Evolutionary conservation across 345 rosid genomes (phyloP).

Genomic region (Camelina neglecta): DNA sequence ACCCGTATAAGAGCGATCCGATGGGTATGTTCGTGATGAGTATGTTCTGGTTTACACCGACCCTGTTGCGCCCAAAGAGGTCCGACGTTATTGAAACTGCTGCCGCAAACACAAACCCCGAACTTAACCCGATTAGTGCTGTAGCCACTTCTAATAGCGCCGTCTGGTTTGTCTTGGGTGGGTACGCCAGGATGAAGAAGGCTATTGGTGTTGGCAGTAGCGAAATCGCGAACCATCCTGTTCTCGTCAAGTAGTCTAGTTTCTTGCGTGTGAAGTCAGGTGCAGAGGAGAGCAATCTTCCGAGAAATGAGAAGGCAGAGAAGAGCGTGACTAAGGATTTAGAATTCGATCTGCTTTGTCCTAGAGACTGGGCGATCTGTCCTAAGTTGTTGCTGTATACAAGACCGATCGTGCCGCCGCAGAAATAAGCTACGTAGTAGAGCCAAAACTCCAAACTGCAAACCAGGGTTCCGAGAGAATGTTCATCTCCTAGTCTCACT

Average conservation of each 20-base stretch:
- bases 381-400: constrained; percentile 90
- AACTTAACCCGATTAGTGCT: constrained; percentile 71
- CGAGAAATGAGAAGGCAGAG: constrained; percentile 83
- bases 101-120: constrained; percentile 75
- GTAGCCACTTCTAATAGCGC: constrained; percentile 51
- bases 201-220: constrained; percentile 75
- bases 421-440: constrained; percentile 69
- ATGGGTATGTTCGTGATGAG: constrained; percentile 86
- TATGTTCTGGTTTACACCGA: constrained; percentile 81
- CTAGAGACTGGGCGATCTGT: constrained; percentile 77
- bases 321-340: constrained; percentile 65
- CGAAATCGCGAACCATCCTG: constrained; percentile 79
- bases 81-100: constrained; percentile 89
- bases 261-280: constrained; percentile 82
- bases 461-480: constrained; percentile 53
- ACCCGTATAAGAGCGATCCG: constrained; percentile 82
- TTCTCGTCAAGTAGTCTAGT: constrained; percentile 55
- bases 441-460: constrained; percentile 81
- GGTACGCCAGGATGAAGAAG: constrained; percentile 55
- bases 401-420: constrained; percentile 79
- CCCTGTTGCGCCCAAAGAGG: constrained; percentile 79
- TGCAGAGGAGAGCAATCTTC: constrained; percentile 76
- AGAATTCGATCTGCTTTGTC: constrained; percentile 46
- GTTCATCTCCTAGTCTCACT: constrained; percentile 73
- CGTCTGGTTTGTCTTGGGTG: constrained; percentile 47